Base-by-base conservation (phyloP, 2,329 filamentous ascomycete species). In the Curvularia sp. region DNA sequence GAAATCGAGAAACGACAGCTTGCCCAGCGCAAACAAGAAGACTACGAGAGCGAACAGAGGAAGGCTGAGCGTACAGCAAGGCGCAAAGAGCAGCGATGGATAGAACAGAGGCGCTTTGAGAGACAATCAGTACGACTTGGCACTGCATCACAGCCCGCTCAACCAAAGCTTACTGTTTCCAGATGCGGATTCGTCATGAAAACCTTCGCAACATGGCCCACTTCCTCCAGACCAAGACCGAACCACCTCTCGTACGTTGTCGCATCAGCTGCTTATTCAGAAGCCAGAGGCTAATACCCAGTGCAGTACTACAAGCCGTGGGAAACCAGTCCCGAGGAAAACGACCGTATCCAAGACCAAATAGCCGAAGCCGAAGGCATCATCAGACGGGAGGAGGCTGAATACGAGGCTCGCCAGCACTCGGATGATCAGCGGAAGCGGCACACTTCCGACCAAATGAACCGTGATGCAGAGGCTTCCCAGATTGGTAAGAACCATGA, bases 1-100 rank as follows among this genome's bases (percentile, higher is more conserved):
- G 93, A 94, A 75, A 93, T 94, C 75, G 93, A 95, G 80, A 89
- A 87, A 77, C 88, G 89, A 66, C 92, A 93, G 77, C 87, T 90
- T 72, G 90, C 90, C 72, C 92, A 89, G 77, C 83, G 89, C 64
- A 87, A 89, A 75, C 83, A 88, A 69, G 90, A 93, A 75, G 87
- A 86, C 65, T 85, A 85, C 61, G 87, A 94, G 75, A 88, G 90
- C 64, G 86, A 89, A 64, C 86, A 87, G 75, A 81, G 86, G 67
- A 86, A 86, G 74, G 84, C 84, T 56, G 87, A 89, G 78, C 88
- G 85, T 69, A 79, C 87, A 50, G 86, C 88, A 42, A 85, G 86
- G 69, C 78, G 92, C 59, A 83, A 82, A 50, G 81, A 79, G 50
- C 78, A 84, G 65, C 84, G 92, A 59, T 84, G 83, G 77, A 82